phyloP scores from a whole-genome alignment of 2,329 filamentous ascomycete species.

The Pseudogymnoascus pannorum region DNA sequence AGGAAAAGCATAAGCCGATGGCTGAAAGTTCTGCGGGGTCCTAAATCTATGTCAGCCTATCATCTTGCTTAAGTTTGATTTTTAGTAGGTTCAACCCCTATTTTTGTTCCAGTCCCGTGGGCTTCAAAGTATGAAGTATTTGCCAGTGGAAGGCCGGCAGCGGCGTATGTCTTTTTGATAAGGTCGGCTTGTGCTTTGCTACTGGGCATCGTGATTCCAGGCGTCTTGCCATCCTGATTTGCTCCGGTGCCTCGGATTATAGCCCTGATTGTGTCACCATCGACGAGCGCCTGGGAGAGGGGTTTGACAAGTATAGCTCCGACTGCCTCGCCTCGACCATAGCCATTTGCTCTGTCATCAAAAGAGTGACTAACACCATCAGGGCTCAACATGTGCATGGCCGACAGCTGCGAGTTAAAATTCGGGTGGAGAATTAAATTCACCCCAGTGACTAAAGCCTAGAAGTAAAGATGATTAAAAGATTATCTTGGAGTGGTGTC shows the following conservation, averaged over 20 bases:
- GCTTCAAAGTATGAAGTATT: slow-evolving; percentile 13
- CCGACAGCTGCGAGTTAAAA: slow-evolving; percentile 15
- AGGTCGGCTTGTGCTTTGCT: slow-evolving; percentile 33
- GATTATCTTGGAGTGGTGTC: too few species aligned
- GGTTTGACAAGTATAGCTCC: slow-evolving; percentile 52
- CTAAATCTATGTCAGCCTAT: too few species aligned
- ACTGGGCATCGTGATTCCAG: slow-evolving; percentile 48
- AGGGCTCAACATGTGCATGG: slow-evolving; percentile 38
- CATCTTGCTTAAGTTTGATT: too few species aligned
- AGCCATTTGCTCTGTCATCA: slow-evolving; percentile 53
- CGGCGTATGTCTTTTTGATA: slow-evolving; percentile 16
- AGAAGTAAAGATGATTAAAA: background rate
- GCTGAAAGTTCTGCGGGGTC: background rate
- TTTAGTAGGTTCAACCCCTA: slow-evolving; percentile 12
- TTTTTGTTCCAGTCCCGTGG: slow-evolving; percentile 15
- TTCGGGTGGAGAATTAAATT: slow-evolving; percentile 19
- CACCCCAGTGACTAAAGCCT: slow-evolving; percentile 18
- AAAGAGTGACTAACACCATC: slow-evolving; percentile 40
- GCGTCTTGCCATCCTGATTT: slow-evolving; percentile 50
- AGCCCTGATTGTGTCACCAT: slow-evolving; percentile 51
- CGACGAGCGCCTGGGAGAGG: slow-evolving; percentile 47
- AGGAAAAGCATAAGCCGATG: slow-evolving; percentile 15
- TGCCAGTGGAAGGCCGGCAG: slow-evolving; percentile 13
- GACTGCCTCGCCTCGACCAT: slow-evolving; percentile 56
- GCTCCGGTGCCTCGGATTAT: slow-evolving; percentile 47